A percentile compares a stretch with the other conserved stretches of the same genome.
These are phyloP conservation scores for Suhomyces faveliae DNA, from an alignment of 805 yeast species.

Conservation along the genomic window DNA sequence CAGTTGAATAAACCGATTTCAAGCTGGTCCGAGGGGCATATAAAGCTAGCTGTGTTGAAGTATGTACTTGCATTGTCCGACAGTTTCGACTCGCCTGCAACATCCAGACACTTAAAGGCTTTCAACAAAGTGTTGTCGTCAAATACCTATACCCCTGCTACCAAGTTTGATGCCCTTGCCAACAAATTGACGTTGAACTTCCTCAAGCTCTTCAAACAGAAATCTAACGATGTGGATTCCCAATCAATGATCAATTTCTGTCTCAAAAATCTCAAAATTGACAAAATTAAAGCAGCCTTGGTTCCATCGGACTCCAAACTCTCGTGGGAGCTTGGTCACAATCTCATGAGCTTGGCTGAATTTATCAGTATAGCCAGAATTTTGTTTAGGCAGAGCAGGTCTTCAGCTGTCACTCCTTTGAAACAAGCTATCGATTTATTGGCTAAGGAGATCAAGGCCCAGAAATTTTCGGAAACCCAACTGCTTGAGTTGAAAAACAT, in stretches of 20 bases:
- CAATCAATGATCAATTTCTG: slow-evolving; percentile 27
- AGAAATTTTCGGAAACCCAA: slow-evolving; percentile 4
- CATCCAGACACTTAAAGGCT: slow-evolving; percentile 18
- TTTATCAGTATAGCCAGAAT: slow-evolving; percentile 5
- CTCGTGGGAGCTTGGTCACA: slow-evolving; percentile 20
- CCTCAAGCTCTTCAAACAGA: slow-evolving; percentile 24
- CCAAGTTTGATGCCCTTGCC: slow-evolving; percentile 24
- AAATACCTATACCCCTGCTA: background rate
- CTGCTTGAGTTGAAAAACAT: slow-evolving; percentile 3
- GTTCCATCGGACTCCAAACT: slow-evolving; percentile 7
- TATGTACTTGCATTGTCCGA: slow-evolving; percentile 41
- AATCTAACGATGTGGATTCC: slow-evolving; percentile 17
- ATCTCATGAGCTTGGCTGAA: slow-evolving; percentile 13
- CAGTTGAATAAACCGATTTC: background rate
- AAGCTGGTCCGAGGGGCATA: background rate
- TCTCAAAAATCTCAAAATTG: slow-evolving; percentile 30
- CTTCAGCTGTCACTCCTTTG: slow-evolving; percentile 9
- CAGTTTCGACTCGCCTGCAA: slow-evolving; percentile 22
- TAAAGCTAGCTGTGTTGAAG: slow-evolving; percentile 36
- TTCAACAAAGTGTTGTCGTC: slow-evolving; percentile 24
- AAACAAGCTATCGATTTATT: slow-evolving; percentile 11
- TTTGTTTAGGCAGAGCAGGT: background rate
- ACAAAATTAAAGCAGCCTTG: slow-evolving; percentile 20
- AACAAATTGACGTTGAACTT: slow-evolving; percentile 27
- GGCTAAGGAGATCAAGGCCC: slow-evolving; percentile 12